A percentile compares a stretch with the other conserved stretches of the same genome.
Evolutionary conservation across 129 eudicot genomes (phyloP).

Genomic region (Pulicaria dysenterica): DNA sequence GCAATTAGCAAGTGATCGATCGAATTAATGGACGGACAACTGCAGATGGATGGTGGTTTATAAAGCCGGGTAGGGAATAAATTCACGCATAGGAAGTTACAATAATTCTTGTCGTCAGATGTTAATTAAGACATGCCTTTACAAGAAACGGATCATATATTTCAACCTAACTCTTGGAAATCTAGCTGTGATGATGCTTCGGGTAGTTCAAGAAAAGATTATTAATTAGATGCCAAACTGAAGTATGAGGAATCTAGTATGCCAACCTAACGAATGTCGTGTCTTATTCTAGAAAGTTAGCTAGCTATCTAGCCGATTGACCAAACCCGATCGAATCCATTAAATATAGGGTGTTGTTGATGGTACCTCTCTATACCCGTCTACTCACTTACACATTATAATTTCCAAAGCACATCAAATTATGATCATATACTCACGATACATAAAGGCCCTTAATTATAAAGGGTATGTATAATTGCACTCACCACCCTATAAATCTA

Average conservation of each 20-base stretch:
- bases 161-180: constrained; percentile 16
- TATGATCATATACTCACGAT: no score
- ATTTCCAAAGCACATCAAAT: no score
- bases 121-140: background rate
- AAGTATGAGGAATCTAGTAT: background rate
- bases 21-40: background rate
- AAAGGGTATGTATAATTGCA: no score
- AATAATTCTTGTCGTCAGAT: constrained; percentile 18
- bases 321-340: no score
- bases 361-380: no score
- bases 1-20: background rate
- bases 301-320: no score
- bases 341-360: no score
- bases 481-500: no score
- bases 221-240: constrained; percentile 3
- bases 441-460: no score
- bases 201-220: constrained; percentile 34
- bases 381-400: no score
- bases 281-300: background rate
- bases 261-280: background rate
- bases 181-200: constrained; percentile 26
- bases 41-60: constrained; percentile 15
- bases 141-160: constrained; percentile 24
- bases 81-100: constrained; percentile 22
- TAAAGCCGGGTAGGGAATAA: constrained; percentile 24